A percentile compares a stretch with the other conserved stretches of the same genome.
These are phyloP conservation scores for Xylariaceae sp. DNA, from an alignment of 2,329 filamentous ascomycete genomes.

Conservation along the genomic window DNA sequence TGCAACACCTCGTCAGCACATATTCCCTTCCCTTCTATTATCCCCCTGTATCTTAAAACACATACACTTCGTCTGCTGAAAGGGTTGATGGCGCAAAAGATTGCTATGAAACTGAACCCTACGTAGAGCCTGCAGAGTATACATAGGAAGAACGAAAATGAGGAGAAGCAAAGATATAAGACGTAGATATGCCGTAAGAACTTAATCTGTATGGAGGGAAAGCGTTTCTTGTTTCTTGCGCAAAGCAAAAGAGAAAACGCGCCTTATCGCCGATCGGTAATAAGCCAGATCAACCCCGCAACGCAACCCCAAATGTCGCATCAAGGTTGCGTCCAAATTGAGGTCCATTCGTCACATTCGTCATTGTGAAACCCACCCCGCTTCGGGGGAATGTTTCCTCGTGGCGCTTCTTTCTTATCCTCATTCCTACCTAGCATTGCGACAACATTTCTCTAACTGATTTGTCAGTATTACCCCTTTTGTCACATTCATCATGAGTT, in stretches of 20 bases:
- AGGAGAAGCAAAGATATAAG: not conserved
- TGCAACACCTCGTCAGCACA: not conserved
- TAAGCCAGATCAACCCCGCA: not conserved
- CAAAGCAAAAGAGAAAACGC: not conserved
- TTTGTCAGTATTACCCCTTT: too few relatives aligned
- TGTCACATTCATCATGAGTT: too few relatives aligned
- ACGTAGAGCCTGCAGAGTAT: slow-evolving; percentile 27
- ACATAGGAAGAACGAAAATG: slow-evolving; percentile 24
- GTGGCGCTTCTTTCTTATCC: too few relatives aligned
- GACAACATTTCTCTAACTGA: too few relatives aligned
- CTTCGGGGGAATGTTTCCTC: not conserved
- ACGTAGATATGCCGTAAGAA: not conserved
- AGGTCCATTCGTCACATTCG: not conserved
- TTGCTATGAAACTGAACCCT: slow-evolving; percentile 28
- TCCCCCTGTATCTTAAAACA: not conserved
- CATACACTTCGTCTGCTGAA: slow-evolving; percentile 20
- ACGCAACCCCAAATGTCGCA: not conserved
- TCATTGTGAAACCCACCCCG: not conserved
- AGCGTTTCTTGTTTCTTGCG: not conserved
- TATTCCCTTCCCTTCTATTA: not conserved
- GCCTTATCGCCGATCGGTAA: not conserved
- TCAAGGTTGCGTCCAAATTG: too few relatives aligned
- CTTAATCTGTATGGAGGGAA: not conserved
- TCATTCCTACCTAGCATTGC: too few relatives aligned
- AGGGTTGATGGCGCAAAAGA: slow-evolving; percentile 21